Evolutionary conservation across 1,284 basidiomycete genomes (phyloP), one percentile per base, ranked within the genome.

Genomic region (Fomitopsis palustris): DNA sequence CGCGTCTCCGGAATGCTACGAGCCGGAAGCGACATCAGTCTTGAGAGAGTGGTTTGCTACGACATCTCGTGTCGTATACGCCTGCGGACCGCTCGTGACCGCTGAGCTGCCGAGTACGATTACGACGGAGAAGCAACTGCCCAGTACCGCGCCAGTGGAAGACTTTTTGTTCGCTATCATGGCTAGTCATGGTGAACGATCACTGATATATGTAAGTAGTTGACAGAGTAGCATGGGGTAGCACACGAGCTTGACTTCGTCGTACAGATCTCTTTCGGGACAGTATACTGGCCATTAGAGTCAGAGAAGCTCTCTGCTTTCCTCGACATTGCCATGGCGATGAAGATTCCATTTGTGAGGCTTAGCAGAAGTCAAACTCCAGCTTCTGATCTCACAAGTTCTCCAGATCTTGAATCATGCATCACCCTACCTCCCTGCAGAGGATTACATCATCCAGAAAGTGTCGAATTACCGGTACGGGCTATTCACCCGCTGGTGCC

Each of bases 381-480:
- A 14, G 14, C 27, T 8, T 17, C 12, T 9, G 0, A 27, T 51
- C 27, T 17, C 49, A 33, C 31, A 35, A 4, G 19, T 19, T 7
- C n/a, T 1, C 4, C 29, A 70, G 68, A 64, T 70, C 23, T 33
- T 70, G 37, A 67, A 65, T 53, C 49, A 59, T 33, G 52, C 58
- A 17, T 61, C 56, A 4, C 53, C 25, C 2, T 42, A 52, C 23
- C 43, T 53, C 9, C 41, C 49, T 7, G 38, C 57, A 6, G 53
- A 53, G 9, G 60, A 61, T 2, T 29, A 29, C 9, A 29, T 61
- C 9, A 19, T 52, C 25, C 17, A 37, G 38, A 58, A 57, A 54
- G 53, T 55, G 23, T 16, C 37, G 39, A 33, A 51, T 23, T 58
- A 55, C 53, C 29, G 49, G 14, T 43, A 55, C 4, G 60, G 60